A percentile compares a stretch with the other conserved stretches of the same genome.
Evolutionary conservation across 805 yeast species (phyloP).

Genomic region (Nakazawaea ambrosiae): DNA sequence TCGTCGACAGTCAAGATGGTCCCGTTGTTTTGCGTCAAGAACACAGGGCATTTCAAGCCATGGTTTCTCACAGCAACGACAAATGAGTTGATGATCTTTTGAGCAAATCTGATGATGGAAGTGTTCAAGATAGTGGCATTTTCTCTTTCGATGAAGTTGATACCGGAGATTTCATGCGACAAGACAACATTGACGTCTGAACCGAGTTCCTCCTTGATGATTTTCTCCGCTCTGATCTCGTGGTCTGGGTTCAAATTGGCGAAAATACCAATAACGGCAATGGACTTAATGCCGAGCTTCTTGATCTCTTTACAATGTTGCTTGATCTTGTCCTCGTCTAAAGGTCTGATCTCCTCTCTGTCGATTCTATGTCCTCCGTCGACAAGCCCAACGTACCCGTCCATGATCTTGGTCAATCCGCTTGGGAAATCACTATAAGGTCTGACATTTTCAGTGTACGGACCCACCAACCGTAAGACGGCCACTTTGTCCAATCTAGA

Average conservation of each 20-base stretch:
- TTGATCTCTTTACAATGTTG: conserved; percentile 26
- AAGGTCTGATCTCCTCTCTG: conserved; percentile 27
- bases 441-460: conserved; percentile 28
- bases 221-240: conserved; percentile 27
- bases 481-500: conserved; percentile 38
- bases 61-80: conserved; percentile 27
- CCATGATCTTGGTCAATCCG: conserved; percentile 26
- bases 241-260: conserved; percentile 32
- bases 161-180: conserved; percentile 34
- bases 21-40: conserved; percentile 41
- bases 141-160: conserved; percentile 39
- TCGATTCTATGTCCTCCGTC: conserved; percentile 37
- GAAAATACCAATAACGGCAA: conserved; percentile 37
- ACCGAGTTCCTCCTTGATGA: conserved; percentile 23
- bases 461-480: conserved; percentile 39
- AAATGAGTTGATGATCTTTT: conserved; percentile 31
- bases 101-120: conserved; percentile 35
- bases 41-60: conserved; percentile 31
- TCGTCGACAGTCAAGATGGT: conserved; percentile 34
- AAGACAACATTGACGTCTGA: conserved; percentile 26
- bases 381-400: conserved; percentile 28
- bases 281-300: conserved; percentile 24
- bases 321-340: conserved; percentile 25
- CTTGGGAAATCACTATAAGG: conserved; percentile 40
- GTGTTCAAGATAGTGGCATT: conserved; percentile 42